Percentiles rank a stretch among this genome's conserved stretches.
These are phyloP conservation scores for Paecilomyces fulvus DNA, from an alignment of 2,329 filamentous ascomycete species.

Conservation along the genomic window DNA sequence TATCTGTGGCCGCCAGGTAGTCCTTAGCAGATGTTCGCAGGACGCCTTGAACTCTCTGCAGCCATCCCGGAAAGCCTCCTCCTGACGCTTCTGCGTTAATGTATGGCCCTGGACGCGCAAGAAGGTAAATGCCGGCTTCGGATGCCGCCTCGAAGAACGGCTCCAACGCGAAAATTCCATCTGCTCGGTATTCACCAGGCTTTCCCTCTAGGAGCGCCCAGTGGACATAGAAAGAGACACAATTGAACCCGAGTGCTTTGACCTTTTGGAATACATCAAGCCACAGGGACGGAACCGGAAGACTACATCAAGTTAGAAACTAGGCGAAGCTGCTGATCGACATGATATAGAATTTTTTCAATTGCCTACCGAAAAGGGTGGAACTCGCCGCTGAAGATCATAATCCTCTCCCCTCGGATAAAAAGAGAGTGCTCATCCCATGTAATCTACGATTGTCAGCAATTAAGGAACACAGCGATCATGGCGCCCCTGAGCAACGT, in stretches of 20 bases:
- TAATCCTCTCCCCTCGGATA: constrained; percentile 59
- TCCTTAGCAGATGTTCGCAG: constrained; percentile 55
- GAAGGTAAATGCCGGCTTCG: constrained; percentile 65
- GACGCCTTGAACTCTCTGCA: constrained; percentile 57
- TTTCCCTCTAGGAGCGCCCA: constrained; percentile 73
- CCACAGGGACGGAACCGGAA: constrained; percentile 55
- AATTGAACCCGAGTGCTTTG: constrained; percentile 70
- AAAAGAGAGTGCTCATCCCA: constrained; percentile 67
- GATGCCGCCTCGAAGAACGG: constrained; percentile 69
- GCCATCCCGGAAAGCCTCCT: constrained; percentile 74
- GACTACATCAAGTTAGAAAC: constrained; percentile 23
- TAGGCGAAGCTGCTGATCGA: neutral
- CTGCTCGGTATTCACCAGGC: constrained; percentile 58
- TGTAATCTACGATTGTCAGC: constrained; percentile 40
- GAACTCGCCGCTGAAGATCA: constrained; percentile 66
- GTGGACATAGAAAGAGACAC: constrained; percentile 69
- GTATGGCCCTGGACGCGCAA: constrained; percentile 64
- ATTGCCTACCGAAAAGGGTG: constrained; percentile 53
- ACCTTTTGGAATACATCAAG: constrained; percentile 75
- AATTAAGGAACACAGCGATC: neutral
- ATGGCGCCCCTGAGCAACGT: constrained; percentile 13
- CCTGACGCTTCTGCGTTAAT: constrained; percentile 72
- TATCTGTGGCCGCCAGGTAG: constrained; percentile 59
- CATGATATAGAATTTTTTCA: neutral
- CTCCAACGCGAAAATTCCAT: constrained; percentile 64